These are phyloP conservation scores for Trichoderma simmonsii DNA, from an alignment of 2,329 filamentous ascomycete species.

Conservation along the genomic window DNA sequence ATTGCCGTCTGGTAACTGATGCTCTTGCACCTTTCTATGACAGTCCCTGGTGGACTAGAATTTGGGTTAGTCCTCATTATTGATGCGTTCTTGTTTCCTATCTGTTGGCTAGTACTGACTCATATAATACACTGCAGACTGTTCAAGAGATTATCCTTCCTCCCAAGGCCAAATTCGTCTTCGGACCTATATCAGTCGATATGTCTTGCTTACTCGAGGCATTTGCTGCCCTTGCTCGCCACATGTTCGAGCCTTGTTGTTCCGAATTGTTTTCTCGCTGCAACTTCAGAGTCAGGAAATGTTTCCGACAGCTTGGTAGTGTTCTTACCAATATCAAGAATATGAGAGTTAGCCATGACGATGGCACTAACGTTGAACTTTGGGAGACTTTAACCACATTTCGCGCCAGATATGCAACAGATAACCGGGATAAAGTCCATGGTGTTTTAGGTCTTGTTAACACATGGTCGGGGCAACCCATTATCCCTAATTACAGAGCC, in stretches of 20 bases:
- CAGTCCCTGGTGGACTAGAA: not conserved
- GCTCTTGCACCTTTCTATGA: not conserved
- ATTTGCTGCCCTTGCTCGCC: not conserved
- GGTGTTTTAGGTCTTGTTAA: not conserved
- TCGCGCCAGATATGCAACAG: not conserved
- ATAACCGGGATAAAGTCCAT: not conserved
- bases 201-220: not conserved
- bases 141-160: not conserved
- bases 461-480: not conserved
- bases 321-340: not conserved
- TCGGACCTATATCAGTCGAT: not conserved
- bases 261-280: not conserved
- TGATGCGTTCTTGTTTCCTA: not conserved
- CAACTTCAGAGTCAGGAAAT: not conserved
- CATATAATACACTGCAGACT: not conserved
- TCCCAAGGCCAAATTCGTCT: not conserved
- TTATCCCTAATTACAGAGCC: not conserved
- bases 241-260: not conserved
- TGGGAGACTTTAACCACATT: not conserved
- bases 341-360: not conserved
- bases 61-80: not conserved
- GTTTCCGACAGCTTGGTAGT: not conserved
- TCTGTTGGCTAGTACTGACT: not conserved
- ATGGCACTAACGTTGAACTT: not conserved
- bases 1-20: not conserved